phyloP scores from a whole-genome alignment of 352 stramenopile genomes.

The Globisporangium splendens region DNA sequence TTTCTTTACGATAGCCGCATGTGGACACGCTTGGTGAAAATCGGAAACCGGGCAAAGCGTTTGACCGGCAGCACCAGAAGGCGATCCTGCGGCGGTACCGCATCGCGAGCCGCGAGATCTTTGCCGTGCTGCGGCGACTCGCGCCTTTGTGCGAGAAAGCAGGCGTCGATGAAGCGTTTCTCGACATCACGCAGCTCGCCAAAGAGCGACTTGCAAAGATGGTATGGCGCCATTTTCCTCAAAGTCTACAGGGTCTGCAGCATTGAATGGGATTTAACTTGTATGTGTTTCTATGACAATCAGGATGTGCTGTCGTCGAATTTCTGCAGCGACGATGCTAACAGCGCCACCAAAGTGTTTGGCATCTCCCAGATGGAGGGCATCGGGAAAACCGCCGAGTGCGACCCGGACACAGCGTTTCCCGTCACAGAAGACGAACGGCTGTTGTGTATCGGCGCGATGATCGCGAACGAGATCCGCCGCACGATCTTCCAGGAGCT shows the following conservation, averaged over 20 bases:
- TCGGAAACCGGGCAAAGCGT: conserved; percentile 48
- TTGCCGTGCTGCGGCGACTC: conserved; percentile 48
- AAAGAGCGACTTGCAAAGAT: conserved; percentile 42
- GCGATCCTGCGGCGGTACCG: conserved; percentile 77
- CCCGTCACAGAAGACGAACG: conserved; percentile 62
- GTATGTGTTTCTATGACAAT: background rate
- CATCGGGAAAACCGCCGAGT: conserved; percentile 25
- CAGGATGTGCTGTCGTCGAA: conserved; percentile 50
- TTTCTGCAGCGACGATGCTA: conserved; percentile 52
- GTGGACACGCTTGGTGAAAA: conserved; percentile 82
- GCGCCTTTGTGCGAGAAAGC: conserved; percentile 65
- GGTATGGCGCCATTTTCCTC: conserved; percentile 14
- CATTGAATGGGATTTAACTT: background rate
- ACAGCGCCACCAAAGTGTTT: conserved; percentile 71
- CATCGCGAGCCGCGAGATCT: conserved; percentile 76
- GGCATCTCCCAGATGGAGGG: conserved; percentile 41
- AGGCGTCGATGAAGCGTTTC: conserved; percentile 80
- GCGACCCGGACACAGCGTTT: conserved; percentile 32
- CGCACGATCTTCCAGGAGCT: conserved; percentile 53
- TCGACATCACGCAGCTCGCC: conserved; percentile 74
- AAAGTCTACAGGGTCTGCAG: no score
- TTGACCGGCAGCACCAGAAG: conserved; percentile 78
- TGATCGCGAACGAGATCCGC: conserved; percentile 70
- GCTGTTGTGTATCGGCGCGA: conserved; percentile 60
- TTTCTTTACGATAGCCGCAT: conserved; percentile 49